phyloP scores from a whole-genome alignment of 805 yeast species.

The Ogataea thermomethanolica region DNA sequence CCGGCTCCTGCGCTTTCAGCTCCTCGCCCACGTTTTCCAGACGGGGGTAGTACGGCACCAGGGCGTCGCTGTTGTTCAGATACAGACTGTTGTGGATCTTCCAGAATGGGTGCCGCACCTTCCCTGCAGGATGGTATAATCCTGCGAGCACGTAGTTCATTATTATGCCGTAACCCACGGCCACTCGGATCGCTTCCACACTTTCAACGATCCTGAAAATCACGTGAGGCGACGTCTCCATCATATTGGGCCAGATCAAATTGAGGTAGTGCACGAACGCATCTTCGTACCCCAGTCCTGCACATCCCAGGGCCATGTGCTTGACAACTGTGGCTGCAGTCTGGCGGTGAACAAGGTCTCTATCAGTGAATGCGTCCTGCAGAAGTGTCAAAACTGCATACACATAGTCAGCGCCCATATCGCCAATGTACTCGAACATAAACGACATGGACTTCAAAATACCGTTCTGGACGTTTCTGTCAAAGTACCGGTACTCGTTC shows the following conservation, averaged over 20 bases:
- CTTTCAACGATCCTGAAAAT: constrained; percentile 78
- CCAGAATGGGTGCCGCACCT: constrained; percentile 86
- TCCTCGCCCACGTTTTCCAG: constrained; percentile 35
- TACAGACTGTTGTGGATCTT: constrained; percentile 73
- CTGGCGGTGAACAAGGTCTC: constrained; percentile 92
- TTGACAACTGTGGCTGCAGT: constrained; percentile 87
- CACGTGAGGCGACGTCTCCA: constrained; percentile 95
- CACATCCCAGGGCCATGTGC: constrained; percentile 76
- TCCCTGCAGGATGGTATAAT: constrained; percentile 87
- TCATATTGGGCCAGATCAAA: constrained; percentile 80
- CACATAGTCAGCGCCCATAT: constrained; percentile 73
- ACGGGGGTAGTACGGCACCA: constrained; percentile 81
- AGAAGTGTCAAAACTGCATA: constrained; percentile 74
- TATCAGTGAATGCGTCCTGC: constrained; percentile 85
- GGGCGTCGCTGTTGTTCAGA: constrained; percentile 64
- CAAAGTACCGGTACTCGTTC: constrained; percentile 94
- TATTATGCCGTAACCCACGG: constrained; percentile 72
- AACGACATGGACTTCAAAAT: constrained; percentile 87
- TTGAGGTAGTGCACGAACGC: constrained; percentile 82
- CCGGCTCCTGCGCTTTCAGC: constrained; percentile 14
- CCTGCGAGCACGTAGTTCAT: constrained; percentile 84
- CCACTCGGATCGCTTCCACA: constrained; percentile 65
- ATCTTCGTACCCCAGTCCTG: constrained; percentile 73
- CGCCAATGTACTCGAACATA: constrained; percentile 87
- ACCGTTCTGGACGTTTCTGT: constrained; percentile 92